Base-by-base conservation (phyloP, 2,329 filamentous ascomycete species). In the Claviceps capensis region DNA sequence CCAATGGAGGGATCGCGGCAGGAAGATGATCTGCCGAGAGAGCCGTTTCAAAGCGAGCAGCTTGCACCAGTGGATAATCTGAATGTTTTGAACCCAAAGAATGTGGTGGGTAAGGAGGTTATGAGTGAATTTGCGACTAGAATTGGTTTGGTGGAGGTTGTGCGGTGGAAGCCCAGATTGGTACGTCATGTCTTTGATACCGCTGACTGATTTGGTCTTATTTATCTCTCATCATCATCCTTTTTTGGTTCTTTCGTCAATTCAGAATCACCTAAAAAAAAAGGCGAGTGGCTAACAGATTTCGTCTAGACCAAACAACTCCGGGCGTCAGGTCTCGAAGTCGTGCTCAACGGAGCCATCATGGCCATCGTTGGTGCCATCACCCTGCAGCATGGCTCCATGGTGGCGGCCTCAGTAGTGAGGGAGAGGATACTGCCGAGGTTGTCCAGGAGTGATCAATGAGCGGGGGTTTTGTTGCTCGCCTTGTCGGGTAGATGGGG, bases 301-400 rank as follows among this genome's bases (percentile, higher is more conserved):
- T 58, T 38, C 57, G 58, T 38, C 26, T 55, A 79, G 76, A 77
- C 82, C 22, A 72, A 83, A 55, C 83, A 89, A 60, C 74, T 95
- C 51, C 66, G 77, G 49, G 70, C 72, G 17, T 95, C 88, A 0
- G 93, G 93, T 58, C 68, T 85, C 30, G 78, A 87, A 26, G 73
- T 83, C 4, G 83, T 97, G 23, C 72, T 95, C 52, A 79, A 85
- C 48, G 83, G 88, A 55, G 81, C 88, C 3, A 62, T 98, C 52
- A 88, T 89, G 65, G 88, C 90, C 46, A 85, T 98, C 52, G 72
- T 97, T 45, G 93, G 93, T 22, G 93, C 93, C 11, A 69, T 98
- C 50, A 83, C 88, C n/a, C 72, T 98, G 62, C 88, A 96, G 67
- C 82, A 86, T 59, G 93, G 93, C 47, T 86, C 85, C 40, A 82